Percentiles rank a stretch among this genome's conserved stretches.
phyloP scores from a whole-genome alignment of 441 rosid species.

The Flueggea neowawraea region DNA sequence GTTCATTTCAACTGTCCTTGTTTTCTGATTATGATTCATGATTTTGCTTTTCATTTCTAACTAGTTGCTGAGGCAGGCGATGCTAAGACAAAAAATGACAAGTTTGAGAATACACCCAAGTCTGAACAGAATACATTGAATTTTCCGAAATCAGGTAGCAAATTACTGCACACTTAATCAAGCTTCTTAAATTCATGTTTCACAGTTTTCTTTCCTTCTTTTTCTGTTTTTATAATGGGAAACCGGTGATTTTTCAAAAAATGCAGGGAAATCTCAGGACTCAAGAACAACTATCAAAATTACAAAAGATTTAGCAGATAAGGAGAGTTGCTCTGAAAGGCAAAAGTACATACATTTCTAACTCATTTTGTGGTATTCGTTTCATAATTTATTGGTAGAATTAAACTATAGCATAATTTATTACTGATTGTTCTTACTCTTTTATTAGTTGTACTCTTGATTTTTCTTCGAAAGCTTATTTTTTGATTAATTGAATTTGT shows the following conservation, averaged over 20 bases:
- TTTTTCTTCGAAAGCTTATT: no score
- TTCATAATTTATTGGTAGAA: not conserved
- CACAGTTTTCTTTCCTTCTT: not conserved
- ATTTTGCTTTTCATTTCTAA: slow-evolving; percentile 1
- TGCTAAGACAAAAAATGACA: slow-evolving; percentile 22
- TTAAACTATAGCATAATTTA: no score
- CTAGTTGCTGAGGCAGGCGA: slow-evolving; percentile 35
- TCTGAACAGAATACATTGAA: slow-evolving; percentile 32
- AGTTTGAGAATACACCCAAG: slow-evolving; percentile 21
- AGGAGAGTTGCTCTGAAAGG: slow-evolving; percentile 74
- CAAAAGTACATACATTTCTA: slow-evolving; percentile 59
- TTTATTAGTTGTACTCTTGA: no score
- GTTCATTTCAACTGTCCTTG: not conserved
- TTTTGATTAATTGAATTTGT: no score
- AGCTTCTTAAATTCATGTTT: slow-evolving; percentile 3
- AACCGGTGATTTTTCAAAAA: not conserved
- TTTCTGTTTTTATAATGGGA: not conserved
- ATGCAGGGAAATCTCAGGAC: slow-evolving; percentile 39
- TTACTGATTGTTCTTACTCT: no score
- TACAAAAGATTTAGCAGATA: slow-evolving; percentile 48
- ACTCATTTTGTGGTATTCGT: not conserved
- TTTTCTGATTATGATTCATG: slow-evolving; percentile 5
- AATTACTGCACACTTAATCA: not conserved
- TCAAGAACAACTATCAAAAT: slow-evolving; percentile 41
- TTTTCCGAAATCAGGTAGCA: slow-evolving; percentile 30